Percentiles rank a stretch among this genome's conserved stretches.
phyloP scores from a whole-genome alignment of 352 stramenopile species.

The Pythium folliculosum region DNA sequence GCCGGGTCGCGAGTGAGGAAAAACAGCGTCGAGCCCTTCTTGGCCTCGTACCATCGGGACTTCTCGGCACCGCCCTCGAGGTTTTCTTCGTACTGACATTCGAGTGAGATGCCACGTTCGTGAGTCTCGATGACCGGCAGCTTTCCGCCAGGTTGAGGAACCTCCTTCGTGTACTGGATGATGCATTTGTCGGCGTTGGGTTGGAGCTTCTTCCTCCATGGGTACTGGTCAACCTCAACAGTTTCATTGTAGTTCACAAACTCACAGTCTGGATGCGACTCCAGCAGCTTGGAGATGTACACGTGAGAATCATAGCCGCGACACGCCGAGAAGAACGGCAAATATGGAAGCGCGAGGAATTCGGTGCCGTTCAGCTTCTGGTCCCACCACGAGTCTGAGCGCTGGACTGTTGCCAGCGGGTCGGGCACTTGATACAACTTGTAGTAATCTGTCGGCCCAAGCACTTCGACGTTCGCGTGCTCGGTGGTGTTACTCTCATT shows the following conservation, averaged over 20 bases:
- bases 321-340: conserved; percentile 97
- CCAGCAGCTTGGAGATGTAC: conserved; percentile 91
- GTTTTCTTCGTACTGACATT: conserved; percentile 91
- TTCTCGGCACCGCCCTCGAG: conserved; percentile 76
- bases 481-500: conserved; percentile 21
- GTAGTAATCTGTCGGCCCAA: conserved; percentile 60
- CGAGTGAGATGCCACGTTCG: conserved; percentile 80
- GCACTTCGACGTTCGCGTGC: conserved; percentile 24
- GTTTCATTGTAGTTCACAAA: conserved; percentile 88
- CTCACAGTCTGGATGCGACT: conserved; percentile 94
- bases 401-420: conserved; percentile 37
- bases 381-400: conserved; percentile 75
- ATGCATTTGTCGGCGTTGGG: conserved; percentile 84
- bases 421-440: conserved; percentile 51
- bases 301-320: conserved; percentile 94
- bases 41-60: conserved; percentile 87
- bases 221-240: conserved; percentile 91
- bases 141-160: conserved; percentile 19
- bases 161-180: conserved; percentile 51
- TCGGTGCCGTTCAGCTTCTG: conserved; percentile 56
- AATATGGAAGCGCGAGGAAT: conserved; percentile 92
- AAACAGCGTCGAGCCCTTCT: conserved; percentile 81
- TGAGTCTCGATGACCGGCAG: conserved; percentile 17
- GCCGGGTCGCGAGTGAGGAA: conserved; percentile 84
- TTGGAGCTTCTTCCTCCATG: conserved; percentile 81